phyloP scores from a whole-genome alignment of 1,284 basidiomycete genomes.

The Trametes polyzona region DNA sequence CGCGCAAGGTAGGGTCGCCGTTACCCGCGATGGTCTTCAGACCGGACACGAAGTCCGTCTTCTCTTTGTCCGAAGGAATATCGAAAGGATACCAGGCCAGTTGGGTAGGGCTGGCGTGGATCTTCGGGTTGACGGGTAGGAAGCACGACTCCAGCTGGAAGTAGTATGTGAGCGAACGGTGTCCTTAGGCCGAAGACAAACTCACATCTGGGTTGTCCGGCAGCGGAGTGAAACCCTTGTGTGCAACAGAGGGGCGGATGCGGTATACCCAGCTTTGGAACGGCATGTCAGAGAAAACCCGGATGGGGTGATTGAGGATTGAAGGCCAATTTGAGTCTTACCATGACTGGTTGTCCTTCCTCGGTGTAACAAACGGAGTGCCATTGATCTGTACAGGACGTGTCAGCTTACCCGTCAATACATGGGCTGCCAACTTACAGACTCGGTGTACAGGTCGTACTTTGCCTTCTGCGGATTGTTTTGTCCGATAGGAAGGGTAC shows the following conservation, averaged over 20 bases:
- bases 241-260: constrained; percentile 71
- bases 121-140: constrained; percentile 59
- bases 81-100: constrained; percentile 72
- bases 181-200: neutral
- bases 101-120: constrained; percentile 66
- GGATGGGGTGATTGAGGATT: neutral
- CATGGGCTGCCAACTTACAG: constrained; percentile 38
- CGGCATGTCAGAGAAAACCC: neutral
- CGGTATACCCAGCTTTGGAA: constrained; percentile 59
- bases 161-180: constrained; percentile 12
- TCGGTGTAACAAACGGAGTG: constrained; percentile 60
- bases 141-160: constrained; percentile 61
- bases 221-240: constrained; percentile 60
- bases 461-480: constrained; percentile 66
- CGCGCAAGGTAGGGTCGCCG: constrained; percentile 62
- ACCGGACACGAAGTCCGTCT: constrained; percentile 64
- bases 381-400: constrained; percentile 53
- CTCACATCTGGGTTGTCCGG: constrained; percentile 63
- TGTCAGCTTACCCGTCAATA: neutral
- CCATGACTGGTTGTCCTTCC: constrained; percentile 50
- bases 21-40: constrained; percentile 68
- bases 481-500: constrained; percentile 55
- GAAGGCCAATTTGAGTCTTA: constrained; percentile 22
- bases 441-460: constrained; percentile 65
- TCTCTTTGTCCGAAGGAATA: constrained; percentile 47